Base-by-base conservation (phyloP, 192 early-diverging fungal species). In the Physocladia obscura region DNA sequence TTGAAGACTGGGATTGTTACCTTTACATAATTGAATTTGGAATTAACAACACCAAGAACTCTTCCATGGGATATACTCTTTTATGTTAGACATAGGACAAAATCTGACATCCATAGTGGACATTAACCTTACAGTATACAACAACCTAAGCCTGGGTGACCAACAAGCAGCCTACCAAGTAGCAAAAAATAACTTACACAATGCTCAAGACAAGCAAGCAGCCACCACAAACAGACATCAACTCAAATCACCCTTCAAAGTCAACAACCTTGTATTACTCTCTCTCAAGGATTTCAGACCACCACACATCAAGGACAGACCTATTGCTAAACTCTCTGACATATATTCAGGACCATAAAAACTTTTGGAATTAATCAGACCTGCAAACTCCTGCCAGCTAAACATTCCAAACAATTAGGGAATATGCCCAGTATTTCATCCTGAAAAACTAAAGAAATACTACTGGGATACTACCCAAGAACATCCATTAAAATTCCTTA, bases 11-110 rank as follows among this genome's bases (percentile, higher is more conserved):
- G 40, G 40, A 44, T n/a, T 44, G 40, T 44, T 44, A 44, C n/a
- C 40, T 44, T 44, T n/a, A 44, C 40, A 44, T 44, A 44, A 44
- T 44, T n/a, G n/a, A 44, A 44, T 44, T 84, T 35, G 71, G 75
- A 0, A 86, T 85, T 62, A 88, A 87, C 56, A 77, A 86, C 69
- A 50, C 82, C 4, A 6, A 51, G 22, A 72, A 80, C 34, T 39
- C 67, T 3, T 62, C 73, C 0, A 82, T 67, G 6, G 67, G 74
- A 8, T 48, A 34, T 24, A 62, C 82, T 38, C 60, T 3, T 62
- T 62, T 35, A 44, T 22, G 37, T 35, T 62, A 6, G 60, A 62
- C 6, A 22, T 5, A 15, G 60, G 60, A 21, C 40, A 27, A 8
- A 22, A 62, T 44, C 60, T 39, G 8, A 6, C 5, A 8, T 44